Conservation (phyloP, 2,329 filamentous ascomycete species). For the Diaporthe helianthi region DNA sequence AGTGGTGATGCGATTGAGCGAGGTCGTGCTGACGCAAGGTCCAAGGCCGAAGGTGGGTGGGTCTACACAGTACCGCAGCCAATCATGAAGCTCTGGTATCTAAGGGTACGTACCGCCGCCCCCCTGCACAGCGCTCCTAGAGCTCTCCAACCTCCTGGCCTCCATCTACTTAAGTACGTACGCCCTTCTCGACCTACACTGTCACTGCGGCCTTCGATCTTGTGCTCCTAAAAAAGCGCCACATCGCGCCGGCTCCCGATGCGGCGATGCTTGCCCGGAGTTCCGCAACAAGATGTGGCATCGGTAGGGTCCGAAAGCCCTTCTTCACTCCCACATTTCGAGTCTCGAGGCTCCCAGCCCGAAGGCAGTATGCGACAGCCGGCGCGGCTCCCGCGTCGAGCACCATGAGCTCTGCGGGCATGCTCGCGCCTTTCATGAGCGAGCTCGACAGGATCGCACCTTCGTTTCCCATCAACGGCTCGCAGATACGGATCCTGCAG, state of each 20-base stretch:
- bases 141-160: not conserved
- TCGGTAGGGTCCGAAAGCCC: slow-evolving; percentile 25
- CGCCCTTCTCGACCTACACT: not conserved
- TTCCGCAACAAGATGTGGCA: slow-evolving; percentile 36
- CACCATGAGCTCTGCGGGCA: slow-evolving; percentile 44
- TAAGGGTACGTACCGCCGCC: slow-evolving; percentile 33
- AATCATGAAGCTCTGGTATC: slow-evolving; percentile 38
- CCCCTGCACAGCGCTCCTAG: slow-evolving; percentile 32
- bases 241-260: too few species aligned
- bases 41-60: slow-evolving; percentile 28
- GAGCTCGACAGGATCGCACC: slow-evolving; percentile 91
- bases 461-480: slow-evolving; percentile 84
- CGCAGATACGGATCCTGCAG: slow-evolving; percentile 79
- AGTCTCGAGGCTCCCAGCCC: slow-evolving; percentile 24
- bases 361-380: slow-evolving; percentile 34
- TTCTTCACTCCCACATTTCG: slow-evolving; percentile 29
- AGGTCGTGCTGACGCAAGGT: slow-evolving; percentile 27
- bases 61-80: slow-evolving; percentile 32
- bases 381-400: slow-evolving; percentile 30
- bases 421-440: slow-evolving; percentile 61
- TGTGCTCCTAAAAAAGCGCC: not conserved
- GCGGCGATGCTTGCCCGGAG: slow-evolving; percentile 46
- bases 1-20: slow-evolving; percentile 35
- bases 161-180: not conserved
- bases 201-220: not conserved